Evolutionary conservation across 139 green algal species (phyloP), one percentile per base, ranked within the genome.

Genomic region (Pleodorina starrii): DNA sequence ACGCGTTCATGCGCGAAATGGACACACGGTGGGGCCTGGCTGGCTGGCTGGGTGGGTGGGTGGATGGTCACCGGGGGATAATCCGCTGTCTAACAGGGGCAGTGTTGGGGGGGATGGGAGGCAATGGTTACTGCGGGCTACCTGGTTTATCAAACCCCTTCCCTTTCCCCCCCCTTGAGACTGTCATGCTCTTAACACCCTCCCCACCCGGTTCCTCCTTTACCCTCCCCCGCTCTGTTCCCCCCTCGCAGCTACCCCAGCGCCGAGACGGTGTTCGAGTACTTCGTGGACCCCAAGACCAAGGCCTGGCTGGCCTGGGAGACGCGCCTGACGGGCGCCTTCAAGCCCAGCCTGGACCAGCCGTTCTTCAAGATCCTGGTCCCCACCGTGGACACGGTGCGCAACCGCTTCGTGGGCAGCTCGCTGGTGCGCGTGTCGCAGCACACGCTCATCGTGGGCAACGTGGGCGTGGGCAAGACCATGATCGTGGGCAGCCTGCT

Each of bases 321-420:
- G 89, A 87, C 86, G 80, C 94, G 95, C 81, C 91, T 98, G n/a
- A 84, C 75, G 7, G 83, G 80, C 25, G 59, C 91, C 17, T 97
- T 94, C 91, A 94, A 94, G 63, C 94, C 94, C 17, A 69, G 91
- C 25, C 46, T 94, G 32, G 93, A 95, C 72, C 86, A 92, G 82
- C 95, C 95, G 27, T 97, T 97, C 89, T 96, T 95, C 93, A 95
- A 95, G 83, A 95, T 97, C 85, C 73, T 95, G 89, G 95, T 98
- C 19, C 96, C 95, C 48, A 98, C 96, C 2, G 91, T 97, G 21
- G 96, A 98, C 91, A 96, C 93, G 0, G 79, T 96, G 68, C 92
- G 95, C 86, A 96, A 95, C 85, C 91, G 90, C 71, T 96, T 93
- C 68, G 84, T 97, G 35, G 86, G 90, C 21, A 60, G 71, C 19